These are phyloP conservation scores for Suillus weaverae DNA, from an alignment of 768 basidiomycete species.

Conservation along the genomic window DNA sequence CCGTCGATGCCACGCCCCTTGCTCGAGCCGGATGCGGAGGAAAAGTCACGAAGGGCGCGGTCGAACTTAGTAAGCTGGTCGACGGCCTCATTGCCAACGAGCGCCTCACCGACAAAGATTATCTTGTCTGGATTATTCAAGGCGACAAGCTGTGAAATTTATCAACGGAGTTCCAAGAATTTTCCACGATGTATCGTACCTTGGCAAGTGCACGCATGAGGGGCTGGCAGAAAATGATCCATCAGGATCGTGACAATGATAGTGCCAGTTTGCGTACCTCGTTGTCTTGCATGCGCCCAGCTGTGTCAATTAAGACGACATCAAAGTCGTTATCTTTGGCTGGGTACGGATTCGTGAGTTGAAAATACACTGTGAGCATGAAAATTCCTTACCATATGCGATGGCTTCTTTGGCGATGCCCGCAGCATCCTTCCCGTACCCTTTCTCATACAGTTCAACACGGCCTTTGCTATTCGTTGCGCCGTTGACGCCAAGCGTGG, in stretches of 20 bases:
- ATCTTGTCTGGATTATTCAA: constrained; percentile 97
- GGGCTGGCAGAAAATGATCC: constrained; percentile 49
- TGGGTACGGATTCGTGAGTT: constrained; percentile 31
- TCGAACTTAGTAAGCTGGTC: constrained; percentile 98
- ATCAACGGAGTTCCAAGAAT: not conserved
- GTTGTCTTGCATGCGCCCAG: constrained; percentile 99
- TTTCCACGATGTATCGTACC: constrained; percentile 35
- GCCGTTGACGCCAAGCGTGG: constrained; percentile 75
- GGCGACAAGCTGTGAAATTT: constrained; percentile 66
- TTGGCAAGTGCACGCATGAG: constrained; percentile 99
- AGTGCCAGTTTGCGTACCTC: constrained; percentile 54
- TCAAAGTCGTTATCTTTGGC: constrained; percentile 91
- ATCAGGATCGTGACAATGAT: constrained; percentile 5
- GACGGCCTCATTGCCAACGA: constrained; percentile 98
- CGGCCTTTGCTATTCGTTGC: constrained; percentile 67
- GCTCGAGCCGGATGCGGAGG: constrained; percentile 57
- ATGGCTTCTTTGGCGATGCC: constrained; percentile 97
- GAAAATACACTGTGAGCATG: constrained; percentile 8
- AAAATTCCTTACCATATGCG: constrained; percentile 62
- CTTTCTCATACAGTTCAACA: constrained; percentile 93
- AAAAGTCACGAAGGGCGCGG: constrained; percentile 89
- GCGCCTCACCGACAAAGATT: constrained; percentile 95
- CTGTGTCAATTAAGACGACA: constrained; percentile 96
- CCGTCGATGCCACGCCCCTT: constrained; percentile 94
- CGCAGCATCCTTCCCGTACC: constrained; percentile 99